A percentile compares a stretch with the other conserved stretches of the same genome.
Evolutionary conservation across 225 moss, liverwort and hornwort genomes (phyloP).

Genomic region (Neckera pumila): DNA sequence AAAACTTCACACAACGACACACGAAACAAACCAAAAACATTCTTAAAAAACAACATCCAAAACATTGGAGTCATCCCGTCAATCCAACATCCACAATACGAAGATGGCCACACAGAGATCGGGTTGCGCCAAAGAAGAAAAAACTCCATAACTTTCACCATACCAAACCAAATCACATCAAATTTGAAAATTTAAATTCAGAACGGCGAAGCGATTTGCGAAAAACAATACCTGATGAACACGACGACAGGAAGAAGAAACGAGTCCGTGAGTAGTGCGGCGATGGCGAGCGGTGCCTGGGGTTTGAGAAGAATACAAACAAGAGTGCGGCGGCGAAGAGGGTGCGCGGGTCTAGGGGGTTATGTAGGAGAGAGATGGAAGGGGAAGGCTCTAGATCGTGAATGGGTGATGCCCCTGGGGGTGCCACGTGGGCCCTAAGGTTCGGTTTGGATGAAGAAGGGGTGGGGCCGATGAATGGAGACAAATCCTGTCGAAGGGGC

Average conservation of each 20-base stretch:
- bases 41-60: too few species aligned
- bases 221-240: neutral
- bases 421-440: conserved; percentile 10
- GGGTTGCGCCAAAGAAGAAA: too few species aligned
- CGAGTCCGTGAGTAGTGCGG: too few species aligned
- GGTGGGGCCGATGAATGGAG: neutral
- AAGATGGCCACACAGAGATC: neutral
- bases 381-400: neutral
- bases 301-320: neutral
- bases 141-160: neutral
- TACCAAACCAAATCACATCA: neutral
- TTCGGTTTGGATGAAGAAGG: neutral
- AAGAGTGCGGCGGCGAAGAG: neutral
- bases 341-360: neutral
- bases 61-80: too few species aligned
- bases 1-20: neutral
- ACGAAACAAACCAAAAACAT: neutral
- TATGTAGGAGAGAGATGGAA: neutral
- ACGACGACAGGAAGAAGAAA: too few species aligned
- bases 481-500: neutral
- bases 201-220: neutral
- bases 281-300: neutral
- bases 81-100: neutral
- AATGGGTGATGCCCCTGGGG: neutral
- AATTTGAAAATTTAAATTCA: neutral